Evolutionary conservation across 2,329 filamentous ascomycete genomes (phyloP).

Genomic region (Blumeria graminis): DNA sequence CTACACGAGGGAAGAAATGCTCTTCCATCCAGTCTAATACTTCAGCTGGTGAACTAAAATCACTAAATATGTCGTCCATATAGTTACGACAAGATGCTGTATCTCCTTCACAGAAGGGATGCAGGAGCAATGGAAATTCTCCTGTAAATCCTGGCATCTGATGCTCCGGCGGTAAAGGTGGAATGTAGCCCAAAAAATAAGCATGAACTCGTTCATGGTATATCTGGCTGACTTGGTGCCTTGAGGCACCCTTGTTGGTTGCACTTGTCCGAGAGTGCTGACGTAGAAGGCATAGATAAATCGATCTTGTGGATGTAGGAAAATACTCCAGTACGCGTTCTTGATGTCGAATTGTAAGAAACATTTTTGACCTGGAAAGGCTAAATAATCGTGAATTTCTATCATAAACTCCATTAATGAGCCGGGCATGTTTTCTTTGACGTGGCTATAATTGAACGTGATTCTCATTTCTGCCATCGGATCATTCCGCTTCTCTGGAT

Average conservation of each 20-base stretch:
- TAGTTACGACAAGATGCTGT: not conserved
- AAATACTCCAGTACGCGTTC: not conserved
- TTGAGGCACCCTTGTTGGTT: not conserved
- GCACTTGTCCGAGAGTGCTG: not conserved
- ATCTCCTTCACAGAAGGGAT: not conserved
- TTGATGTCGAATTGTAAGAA: not conserved
- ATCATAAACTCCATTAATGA: not conserved
- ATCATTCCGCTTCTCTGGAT: not conserved
- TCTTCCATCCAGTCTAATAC: not conserved
- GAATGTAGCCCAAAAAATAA: not conserved
- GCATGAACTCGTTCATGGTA: not conserved
- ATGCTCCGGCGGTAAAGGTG: not conserved
- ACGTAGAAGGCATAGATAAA: not conserved
- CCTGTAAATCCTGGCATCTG: not conserved
- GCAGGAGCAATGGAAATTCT: not conserved
- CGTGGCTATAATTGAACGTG: slow-evolving; percentile 1
- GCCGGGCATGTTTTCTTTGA: slow-evolving; percentile 1
- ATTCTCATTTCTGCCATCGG: not conserved
- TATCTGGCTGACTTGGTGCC: not conserved
- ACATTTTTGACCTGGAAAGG: not conserved
- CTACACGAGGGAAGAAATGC: not conserved
- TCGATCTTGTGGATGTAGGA: not conserved
- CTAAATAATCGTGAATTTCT: slow-evolving; percentile 1
- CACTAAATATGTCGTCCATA: not conserved
- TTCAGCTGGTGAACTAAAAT: not conserved